These are phyloP conservation scores for Naganishia onofrii DNA, from an alignment of 768 basidiomycete species.

Conservation along the genomic window DNA sequence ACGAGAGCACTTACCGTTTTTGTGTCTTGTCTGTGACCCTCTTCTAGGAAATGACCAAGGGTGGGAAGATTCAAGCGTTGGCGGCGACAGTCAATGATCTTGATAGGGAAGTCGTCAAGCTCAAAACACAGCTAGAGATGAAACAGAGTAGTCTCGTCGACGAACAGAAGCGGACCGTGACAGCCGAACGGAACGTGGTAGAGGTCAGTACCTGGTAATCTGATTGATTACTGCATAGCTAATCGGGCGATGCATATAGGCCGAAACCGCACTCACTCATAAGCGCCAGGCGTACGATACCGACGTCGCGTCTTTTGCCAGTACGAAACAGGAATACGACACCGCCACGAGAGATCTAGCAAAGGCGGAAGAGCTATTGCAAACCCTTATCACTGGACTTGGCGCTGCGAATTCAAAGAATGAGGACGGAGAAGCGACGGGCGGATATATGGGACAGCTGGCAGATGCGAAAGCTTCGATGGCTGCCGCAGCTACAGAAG, in stretches of 20 bases:
- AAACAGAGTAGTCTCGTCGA: slow-evolving; percentile 71
- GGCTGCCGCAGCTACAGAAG: slow-evolving; percentile 75
- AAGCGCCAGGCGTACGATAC: slow-evolving; percentile 64
- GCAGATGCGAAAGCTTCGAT: slow-evolving; percentile 74
- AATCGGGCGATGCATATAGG: slow-evolving; percentile 53
- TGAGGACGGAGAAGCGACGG: slow-evolving; percentile 65
- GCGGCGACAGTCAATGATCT: slow-evolving; percentile 74
- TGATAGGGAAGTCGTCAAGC: slow-evolving; percentile 75
- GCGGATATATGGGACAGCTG: slow-evolving; percentile 95
- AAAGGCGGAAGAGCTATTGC: slow-evolving; percentile 85
- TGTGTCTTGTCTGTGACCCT: neutral
- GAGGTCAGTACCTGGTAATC: slow-evolving; percentile 57
- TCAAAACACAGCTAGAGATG: slow-evolving; percentile 80
- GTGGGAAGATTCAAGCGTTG: slow-evolving; percentile 82
- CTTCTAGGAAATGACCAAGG: slow-evolving; percentile 72
- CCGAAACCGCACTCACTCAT: slow-evolving; percentile 60
- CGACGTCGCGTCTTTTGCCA: slow-evolving; percentile 60
- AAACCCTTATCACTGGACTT: slow-evolving; percentile 88
- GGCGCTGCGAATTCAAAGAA: slow-evolving; percentile 60
- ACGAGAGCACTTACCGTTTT: neutral
- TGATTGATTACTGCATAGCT: slow-evolving; percentile 25
- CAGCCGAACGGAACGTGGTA: slow-evolving; percentile 60
- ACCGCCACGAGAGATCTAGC: slow-evolving; percentile 62
- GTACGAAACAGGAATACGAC: slow-evolving; percentile 69
- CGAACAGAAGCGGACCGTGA: slow-evolving; percentile 64